Evolutionary conservation across 78 protist genomes (phyloP), one percentile per base, ranked within the genome.

Genomic region (Dictyostelium purpureum): DNA sequence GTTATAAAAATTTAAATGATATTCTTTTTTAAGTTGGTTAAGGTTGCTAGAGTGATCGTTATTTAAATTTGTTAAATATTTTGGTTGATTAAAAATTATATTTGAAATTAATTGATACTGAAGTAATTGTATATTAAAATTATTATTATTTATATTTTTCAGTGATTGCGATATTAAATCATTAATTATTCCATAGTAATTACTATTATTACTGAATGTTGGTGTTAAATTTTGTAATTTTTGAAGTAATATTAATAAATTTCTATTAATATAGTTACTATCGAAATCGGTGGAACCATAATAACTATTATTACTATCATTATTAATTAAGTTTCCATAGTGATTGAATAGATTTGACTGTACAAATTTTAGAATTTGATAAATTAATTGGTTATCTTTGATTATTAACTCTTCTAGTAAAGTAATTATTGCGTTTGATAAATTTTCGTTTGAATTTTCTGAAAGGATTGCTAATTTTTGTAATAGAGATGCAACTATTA

Each of bases 171-270:
- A 14, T 49, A n/a, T n/a, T n/a, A n/a, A n/a, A n/a, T n/a, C n/a
- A n/a, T n/a, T n/a, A n/a, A n/a, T n/a, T n/a, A n/a, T n/a, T n/a
- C n/a, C n/a, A n/a, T n/a, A n/a, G 16, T 49, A 16, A 49, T 49
- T 49, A 49, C 16, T 49, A 49, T 49, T 49, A 49, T 49, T 49
- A 49, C 16, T 24, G 26, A 63, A 33, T 28, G 31, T 14, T 63
- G 71, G 71, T 69, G 40, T 19, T 40, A 69, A 9, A 40, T n/a
- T 40, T 69, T 69, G 76, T 40, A 69, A 40, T 69, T 69, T 69
- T 42, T 38, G 52, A 35, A 69, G 52, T 35, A 69, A 11, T 35
- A 69, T 28, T 69, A 69, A 69, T 40, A 69, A 42, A 69, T 69
- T 69, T 16, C 52, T 6, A 69, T 69, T 69, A 4, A 40, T 69